Evolutionary conservation across 805 yeast genomes (phyloP), one percentile per base, ranked within the genome.

Genomic region (Suhomyces faveliae): DNA sequence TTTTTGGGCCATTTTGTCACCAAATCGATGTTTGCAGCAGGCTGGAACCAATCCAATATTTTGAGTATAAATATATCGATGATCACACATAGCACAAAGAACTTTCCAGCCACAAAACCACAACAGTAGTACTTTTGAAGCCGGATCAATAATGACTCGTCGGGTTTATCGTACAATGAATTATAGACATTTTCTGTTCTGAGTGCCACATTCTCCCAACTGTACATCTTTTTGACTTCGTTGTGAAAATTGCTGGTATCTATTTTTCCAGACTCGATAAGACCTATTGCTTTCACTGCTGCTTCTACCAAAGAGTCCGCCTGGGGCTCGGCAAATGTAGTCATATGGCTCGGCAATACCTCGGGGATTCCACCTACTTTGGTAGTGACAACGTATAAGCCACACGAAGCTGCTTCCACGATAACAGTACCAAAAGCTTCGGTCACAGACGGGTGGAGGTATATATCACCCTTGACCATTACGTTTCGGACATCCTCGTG

Each of bases 351-450:
- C 0, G 99, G 99, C 33, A 94, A 67, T 3, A 94, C 98, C 61
- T 94, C 99, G 0, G 97, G 97, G 35, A 94, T 91, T 4, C 99
- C 99, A 10, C 99, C 99, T 0, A 94, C 99, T 49, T 83, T 82
- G 0, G 99, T 94, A 0, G 97, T 90, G 0, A 94, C 99, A 2
- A 94, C 96, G 15, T 88, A 74, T 30, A 94, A 65, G 0, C 97
- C 97, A 71, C 98, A 94, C 1, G 96, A 86, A 0, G 97, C 99
- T 0, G 99, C 99, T 63, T 94, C 99, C 0, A 94, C 96, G 9
- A 94, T 70, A 0, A 89, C 98, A 0, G 99, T 94, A 2, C 99
- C 99, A 68, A 94, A 94, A 0, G 98, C 99, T 63, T 94, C 99
- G 0, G 98, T 94, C 35, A 94, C 73, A 0, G 97, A 84, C 0